These are phyloP conservation scores for Globisporangium uncinulatum DNA, from an alignment of 352 stramenopile genomes.

Conservation along the genomic window DNA sequence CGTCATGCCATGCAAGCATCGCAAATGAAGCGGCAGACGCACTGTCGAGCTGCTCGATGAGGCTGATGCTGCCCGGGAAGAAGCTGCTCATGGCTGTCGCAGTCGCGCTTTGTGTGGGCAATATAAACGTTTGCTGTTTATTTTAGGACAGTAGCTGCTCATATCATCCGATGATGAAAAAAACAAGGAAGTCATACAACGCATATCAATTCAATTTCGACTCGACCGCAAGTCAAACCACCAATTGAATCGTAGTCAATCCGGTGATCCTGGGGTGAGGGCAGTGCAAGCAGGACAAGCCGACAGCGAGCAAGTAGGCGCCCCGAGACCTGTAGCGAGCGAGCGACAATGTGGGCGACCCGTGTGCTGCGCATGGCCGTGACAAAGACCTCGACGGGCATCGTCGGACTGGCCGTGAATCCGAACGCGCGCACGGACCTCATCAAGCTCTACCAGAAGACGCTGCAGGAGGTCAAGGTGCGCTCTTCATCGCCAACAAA, in stretches of 20 bases:
- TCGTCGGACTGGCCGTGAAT: constrained; percentile 83
- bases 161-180: no score
- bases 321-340: background rate
- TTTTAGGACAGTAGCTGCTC: no score
- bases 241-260: constrained; percentile 16
- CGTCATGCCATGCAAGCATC: no score
- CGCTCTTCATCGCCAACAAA: background rate
- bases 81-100: constrained; percentile 52
- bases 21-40: constrained; percentile 14
- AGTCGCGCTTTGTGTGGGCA: constrained; percentile 2
- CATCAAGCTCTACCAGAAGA: constrained; percentile 81
- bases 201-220: background rate
- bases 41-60: constrained; percentile 85
- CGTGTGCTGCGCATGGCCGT: constrained; percentile 81
- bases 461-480: constrained; percentile 77
- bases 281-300: constrained; percentile 8
- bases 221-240: background rate
- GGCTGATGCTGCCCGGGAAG: constrained; percentile 76
- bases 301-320: constrained; percentile 6
- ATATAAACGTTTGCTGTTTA: background rate
- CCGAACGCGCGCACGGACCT: constrained; percentile 77
- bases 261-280: constrained; percentile 15
- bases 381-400: constrained; percentile 83
- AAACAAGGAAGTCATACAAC: background rate
- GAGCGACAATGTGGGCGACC: constrained; percentile 68